Percentiles rank a stretch among this genome's conserved stretches.
Evolutionary conservation across 176 grass and related monocot species (phyloP).

Genomic region (Alopecurus myosuroides): DNA sequence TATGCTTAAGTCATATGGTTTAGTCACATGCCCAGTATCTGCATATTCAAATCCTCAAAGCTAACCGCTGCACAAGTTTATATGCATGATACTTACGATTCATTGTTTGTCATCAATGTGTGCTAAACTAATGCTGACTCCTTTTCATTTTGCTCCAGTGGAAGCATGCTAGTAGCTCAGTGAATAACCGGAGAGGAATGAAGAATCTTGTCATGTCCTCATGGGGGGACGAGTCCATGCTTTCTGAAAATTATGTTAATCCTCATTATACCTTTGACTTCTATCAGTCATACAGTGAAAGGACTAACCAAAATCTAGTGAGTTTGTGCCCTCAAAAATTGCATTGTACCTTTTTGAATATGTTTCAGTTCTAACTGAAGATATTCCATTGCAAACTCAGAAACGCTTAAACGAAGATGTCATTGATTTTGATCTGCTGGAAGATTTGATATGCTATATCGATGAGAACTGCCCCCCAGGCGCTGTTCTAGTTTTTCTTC

Average conservation of each 20-base stretch:
- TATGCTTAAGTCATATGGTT: background rate
- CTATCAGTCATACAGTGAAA: slow-evolving; percentile 77
- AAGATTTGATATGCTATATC: slow-evolving; percentile 97
- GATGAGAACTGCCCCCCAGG: slow-evolving; percentile 73
- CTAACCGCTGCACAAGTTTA: slow-evolving; percentile 4
- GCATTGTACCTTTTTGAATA: background rate
- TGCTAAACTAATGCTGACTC: slow-evolving; percentile 7
- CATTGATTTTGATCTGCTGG: slow-evolving; percentile 94
- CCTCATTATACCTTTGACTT: slow-evolving; percentile 67
- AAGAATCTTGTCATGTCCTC: slow-evolving; percentile 94
- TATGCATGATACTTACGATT: slow-evolving; percentile 4
- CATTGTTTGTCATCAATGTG: background rate
- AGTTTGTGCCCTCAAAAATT: slow-evolving; percentile 29
- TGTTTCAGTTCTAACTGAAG: background rate
- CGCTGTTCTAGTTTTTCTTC: slow-evolving; percentile 91
- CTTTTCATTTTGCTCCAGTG: slow-evolving; percentile 37
- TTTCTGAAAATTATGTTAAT: slow-evolving; percentile 94
- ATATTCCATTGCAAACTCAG: slow-evolving; percentile 38
- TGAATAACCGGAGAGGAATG: slow-evolving; percentile 88
- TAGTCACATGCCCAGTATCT: background rate
- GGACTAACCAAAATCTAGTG: slow-evolving; percentile 86
- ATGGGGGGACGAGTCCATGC: slow-evolving; percentile 85
- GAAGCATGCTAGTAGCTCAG: slow-evolving; percentile 68
- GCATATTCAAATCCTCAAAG: slow-evolving; percentile 3
- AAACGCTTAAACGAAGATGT: slow-evolving; percentile 90